A percentile compares a stretch with the other conserved stretches of the same genome.
Conservation (phyloP, 2,329 filamentous ascomycete species). For the Xylaria sp. region DNA sequence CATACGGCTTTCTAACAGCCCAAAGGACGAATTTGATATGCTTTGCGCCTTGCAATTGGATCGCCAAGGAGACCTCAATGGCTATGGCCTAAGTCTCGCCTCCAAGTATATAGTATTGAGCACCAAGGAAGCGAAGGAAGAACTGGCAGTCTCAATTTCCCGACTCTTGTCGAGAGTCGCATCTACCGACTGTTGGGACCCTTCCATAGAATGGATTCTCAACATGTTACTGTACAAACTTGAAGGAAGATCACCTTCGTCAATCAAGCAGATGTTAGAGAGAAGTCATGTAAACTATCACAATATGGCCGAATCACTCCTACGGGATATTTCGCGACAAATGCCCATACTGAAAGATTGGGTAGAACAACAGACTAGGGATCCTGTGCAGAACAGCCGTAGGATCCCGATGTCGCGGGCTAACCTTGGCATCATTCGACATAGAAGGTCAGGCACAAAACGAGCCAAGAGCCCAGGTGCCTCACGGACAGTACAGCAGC, state of each 20-base stretch:
- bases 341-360: conserved; percentile 23
- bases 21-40: conserved; percentile 20
- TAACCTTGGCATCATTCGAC: background rate
- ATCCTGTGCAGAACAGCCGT: background rate
- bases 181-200: conserved; percentile 19
- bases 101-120: conserved; percentile 31
- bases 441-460: background rate
- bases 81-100: conserved; percentile 27
- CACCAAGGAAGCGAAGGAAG: conserved; percentile 11
- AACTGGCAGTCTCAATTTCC: conserved; percentile 24
- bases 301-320: conserved; percentile 18
- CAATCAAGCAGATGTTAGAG: conserved; percentile 20
- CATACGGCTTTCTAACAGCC: conserved; percentile 26
- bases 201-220: conserved; percentile 23
- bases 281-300: conserved; percentile 22
- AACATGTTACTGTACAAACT: conserved; percentile 27
- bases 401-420: background rate
- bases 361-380: conserved; percentile 4
- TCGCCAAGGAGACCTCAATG: conserved; percentile 27
- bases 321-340: conserved; percentile 22
- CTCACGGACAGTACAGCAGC: background rate
- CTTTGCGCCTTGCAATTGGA: conserved; percentile 30
- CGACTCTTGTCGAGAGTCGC: conserved; percentile 19
- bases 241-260: conserved; percentile 15
- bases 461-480: background rate